A percentile compares a stretch with the other conserved stretches of the same genome.
Evolutionary conservation across 1,139 yeast genomes (phyloP).

Genomic region (Kluyveromyces sp.): DNA sequence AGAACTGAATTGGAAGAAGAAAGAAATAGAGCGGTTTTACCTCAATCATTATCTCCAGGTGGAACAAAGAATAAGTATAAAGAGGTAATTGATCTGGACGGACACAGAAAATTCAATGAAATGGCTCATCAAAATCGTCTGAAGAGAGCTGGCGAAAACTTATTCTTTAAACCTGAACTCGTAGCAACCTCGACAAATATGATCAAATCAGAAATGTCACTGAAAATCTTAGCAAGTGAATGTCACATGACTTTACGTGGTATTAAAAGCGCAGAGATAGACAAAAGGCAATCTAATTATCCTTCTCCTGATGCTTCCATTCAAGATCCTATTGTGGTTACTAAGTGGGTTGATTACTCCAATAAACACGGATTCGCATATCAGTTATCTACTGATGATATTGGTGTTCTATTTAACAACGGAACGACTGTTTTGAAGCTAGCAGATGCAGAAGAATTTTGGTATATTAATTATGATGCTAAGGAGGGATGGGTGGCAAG

Average conservation of each 20-base stretch:
- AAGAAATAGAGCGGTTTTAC: constrained; percentile 63
- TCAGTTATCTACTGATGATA: constrained; percentile 81
- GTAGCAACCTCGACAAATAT: constrained; percentile 28
- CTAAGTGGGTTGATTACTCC: constrained; percentile 97
- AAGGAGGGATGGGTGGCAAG: constrained; percentile 68
- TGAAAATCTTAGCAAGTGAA: constrained; percentile 36
- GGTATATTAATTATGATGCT: constrained; percentile 50
- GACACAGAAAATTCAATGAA: constrained; percentile 28
- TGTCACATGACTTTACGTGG: constrained; percentile 38
- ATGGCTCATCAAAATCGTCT: constrained; percentile 29
- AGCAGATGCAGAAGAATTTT: constrained; percentile 55
- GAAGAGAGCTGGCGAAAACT: constrained; percentile 29
- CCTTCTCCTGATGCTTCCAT: constrained; percentile 30
- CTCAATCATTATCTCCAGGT: constrained; percentile 87
- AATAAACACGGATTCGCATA: constrained; percentile 94
- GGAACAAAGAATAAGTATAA: constrained; percentile 83
- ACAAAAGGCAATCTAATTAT: constrained; percentile 33
- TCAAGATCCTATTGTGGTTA: constrained; percentile 65
- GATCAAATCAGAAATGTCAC: constrained; percentile 30
- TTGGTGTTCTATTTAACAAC: constrained; percentile 87
- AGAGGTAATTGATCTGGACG: constrained; percentile 43
- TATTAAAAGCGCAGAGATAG: constrained; percentile 36
- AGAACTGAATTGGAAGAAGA: constrained; percentile 65
- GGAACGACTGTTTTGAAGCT: constrained; percentile 71
- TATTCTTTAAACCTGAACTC: constrained; percentile 22